Evolutionary conservation across 495 filamentous ascomycete species (phyloP).

Genomic region (Neurospora terricola): DNA sequence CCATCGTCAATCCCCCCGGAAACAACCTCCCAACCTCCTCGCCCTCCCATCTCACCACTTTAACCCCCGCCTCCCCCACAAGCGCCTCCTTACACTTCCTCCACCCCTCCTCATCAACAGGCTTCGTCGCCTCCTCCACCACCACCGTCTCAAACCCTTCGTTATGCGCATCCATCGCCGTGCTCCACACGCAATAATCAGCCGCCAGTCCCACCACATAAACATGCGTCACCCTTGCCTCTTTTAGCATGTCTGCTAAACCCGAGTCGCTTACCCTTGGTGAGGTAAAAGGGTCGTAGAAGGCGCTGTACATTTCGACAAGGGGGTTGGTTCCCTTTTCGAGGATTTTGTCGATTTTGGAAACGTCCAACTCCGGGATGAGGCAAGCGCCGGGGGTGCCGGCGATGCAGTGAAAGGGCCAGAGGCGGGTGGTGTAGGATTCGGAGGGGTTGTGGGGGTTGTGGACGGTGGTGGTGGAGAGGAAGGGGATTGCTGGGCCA

Average conservation of each 20-base stretch:
- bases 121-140: constrained; percentile 65
- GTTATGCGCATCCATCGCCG: constrained; percentile 63
- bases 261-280: no score
- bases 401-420: constrained; percentile 86
- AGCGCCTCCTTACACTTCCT: constrained; percentile 46
- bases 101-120: constrained; percentile 56
- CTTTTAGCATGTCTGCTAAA: constrained; percentile 38
- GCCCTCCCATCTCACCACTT: constrained; percentile 32
- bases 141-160: constrained; percentile 72
- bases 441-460: constrained; percentile 60
- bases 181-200: constrained; percentile 81
- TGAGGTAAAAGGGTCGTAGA: constrained; percentile 45
- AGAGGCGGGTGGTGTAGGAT: constrained; percentile 59
- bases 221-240: constrained; percentile 56
- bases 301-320: constrained; percentile 89
- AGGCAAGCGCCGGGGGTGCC: constrained; percentile 62
- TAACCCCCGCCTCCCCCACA: constrained; percentile 25
- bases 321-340: constrained; percentile 65
- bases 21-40: constrained; percentile 30
- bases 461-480: constrained; percentile 47
- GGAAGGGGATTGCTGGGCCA: constrained; percentile 41
- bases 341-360: constrained; percentile 51
- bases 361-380: constrained; percentile 58
- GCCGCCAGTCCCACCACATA: constrained; percentile 78
- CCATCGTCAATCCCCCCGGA: constrained; percentile 9